Evolutionary conservation across 768 basidiomycete species (phyloP).

Genomic region (Amanita subjunquillea): DNA sequence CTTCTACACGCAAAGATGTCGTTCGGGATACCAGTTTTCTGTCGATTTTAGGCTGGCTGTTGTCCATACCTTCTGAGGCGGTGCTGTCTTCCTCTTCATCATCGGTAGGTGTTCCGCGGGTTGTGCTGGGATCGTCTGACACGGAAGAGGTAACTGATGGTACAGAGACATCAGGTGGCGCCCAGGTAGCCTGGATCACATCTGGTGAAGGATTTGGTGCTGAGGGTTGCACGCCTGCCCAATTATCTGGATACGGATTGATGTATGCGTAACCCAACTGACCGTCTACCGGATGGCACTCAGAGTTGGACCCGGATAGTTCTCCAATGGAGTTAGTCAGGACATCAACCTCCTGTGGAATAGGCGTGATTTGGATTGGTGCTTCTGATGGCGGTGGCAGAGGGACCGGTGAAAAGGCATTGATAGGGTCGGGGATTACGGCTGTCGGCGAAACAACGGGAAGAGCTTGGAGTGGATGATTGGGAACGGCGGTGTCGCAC

Average conservation of each 20-base stretch:
- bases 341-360: conserved; percentile 5
- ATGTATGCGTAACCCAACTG: conserved; percentile 26
- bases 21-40: conserved; percentile 2
- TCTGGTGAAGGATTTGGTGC: background rate
- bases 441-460: background rate
- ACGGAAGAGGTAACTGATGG: conserved; percentile 17
- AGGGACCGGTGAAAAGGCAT: conserved; percentile 9
- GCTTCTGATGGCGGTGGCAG: conserved; percentile 6
- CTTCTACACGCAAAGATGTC: background rate
- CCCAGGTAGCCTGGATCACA: background rate
- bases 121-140: conserved; percentile 19
- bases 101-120: conserved; percentile 32
- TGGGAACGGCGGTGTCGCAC: conserved; percentile 28
- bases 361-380: background rate
- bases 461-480: conserved; percentile 21
- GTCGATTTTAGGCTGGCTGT: conserved; percentile 13
- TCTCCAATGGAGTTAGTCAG: conserved; percentile 35
- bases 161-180: conserved; percentile 10
- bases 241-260: conserved; percentile 17
- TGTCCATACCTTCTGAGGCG: conserved; percentile 33
- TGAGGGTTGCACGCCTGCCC: conserved; percentile 5
- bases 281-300: conserved; percentile 33
- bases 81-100: conserved; percentile 39
- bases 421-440: conserved; percentile 12
- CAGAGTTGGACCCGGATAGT: conserved; percentile 49